Base-by-base conservation (phyloP, 2,329 filamentous ascomycete genomes). In the Sporothrix pallida region DNA sequence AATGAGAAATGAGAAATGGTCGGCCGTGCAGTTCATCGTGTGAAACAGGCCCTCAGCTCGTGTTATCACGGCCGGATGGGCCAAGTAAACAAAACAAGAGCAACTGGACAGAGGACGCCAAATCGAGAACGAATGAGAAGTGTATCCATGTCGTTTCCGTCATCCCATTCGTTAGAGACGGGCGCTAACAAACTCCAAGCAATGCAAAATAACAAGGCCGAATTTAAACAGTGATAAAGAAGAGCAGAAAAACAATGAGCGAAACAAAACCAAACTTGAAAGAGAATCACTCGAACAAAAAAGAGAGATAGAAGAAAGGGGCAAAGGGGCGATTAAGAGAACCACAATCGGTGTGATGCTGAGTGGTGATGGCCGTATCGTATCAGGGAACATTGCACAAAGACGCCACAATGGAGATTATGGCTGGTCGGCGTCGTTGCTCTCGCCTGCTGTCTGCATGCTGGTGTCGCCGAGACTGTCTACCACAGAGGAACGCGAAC, bases 401-500 rank as follows among this genome's bases (percentile, higher is more conserved):
- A 46, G 52, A 50, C 23, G 65, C 23, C 52, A 26, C 9, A 10
- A 8, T 37, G 20, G 15, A 8, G 20, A 13, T 75, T 48, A 77
- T 50, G 74, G 74, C 31, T 74, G 70, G 62, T 77, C 76, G 44
- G 69, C 68, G 10, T 77, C 76, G 54, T 83, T 82, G 72, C 83
- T 75, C 71, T 87, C 83, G 70, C 79, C 81, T 69, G 81, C 80
- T 62, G 81, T 79, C 75, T 84, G 83, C 76, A 84, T 83, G 77
- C 81, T 81, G 73, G 85, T 80, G 71, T 86, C 86, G 56, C 83
- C 82, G 71, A 87, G 79, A 75, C 84, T 84, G 73, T 88, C 87
- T 78, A 87, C 83, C 73, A 84, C 84, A 46, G 87, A 89, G 63
- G 80, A 85, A 77, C 83, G 83, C 62, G 85, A 89, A 76, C 84